These are phyloP conservation scores for Trichoderma oligosporum DNA, from an alignment of 2,329 filamentous ascomycete species.

Conservation along the genomic window DNA sequence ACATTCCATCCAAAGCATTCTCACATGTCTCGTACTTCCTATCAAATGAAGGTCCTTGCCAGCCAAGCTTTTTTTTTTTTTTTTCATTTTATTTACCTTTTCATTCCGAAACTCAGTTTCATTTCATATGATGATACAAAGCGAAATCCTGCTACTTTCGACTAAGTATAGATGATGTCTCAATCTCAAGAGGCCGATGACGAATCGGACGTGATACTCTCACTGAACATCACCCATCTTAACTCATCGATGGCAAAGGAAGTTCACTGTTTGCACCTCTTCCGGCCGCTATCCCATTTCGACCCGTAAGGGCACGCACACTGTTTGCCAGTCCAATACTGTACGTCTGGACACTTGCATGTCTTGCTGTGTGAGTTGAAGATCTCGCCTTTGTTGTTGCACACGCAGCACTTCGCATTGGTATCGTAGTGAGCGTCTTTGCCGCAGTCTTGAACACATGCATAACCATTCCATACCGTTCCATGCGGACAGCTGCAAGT, in stretches of 20 bases:
- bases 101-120: too few species aligned
- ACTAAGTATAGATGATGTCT: not conserved
- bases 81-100: not conserved
- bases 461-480: constrained; percentile 4
- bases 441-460: constrained; percentile 18
- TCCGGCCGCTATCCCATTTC: constrained; percentile 11
- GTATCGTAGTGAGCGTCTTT: constrained; percentile 13
- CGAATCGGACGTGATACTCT: not conserved
- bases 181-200: too few species aligned
- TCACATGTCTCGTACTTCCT: not conserved
- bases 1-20: not conserved
- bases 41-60: not conserved
- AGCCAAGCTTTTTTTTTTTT: not conserved
- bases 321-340: constrained; percentile 10
- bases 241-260: not conserved
- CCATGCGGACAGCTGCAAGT: constrained; percentile 17
- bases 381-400: constrained; percentile 18
- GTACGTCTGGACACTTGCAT: constrained; percentile 17
- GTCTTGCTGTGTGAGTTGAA: constrained; percentile 13
- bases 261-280: constrained; percentile 9
- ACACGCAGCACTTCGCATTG: constrained; percentile 13
- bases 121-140: not conserved
- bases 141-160: not conserved
- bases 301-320: constrained; percentile 17
- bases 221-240: not conserved